Percentiles rank a stretch among this genome's conserved stretches.
Evolutionary conservation across 169 alveolate species (phyloP).

Genomic region (Cyclospora cayetanensis): DNA sequence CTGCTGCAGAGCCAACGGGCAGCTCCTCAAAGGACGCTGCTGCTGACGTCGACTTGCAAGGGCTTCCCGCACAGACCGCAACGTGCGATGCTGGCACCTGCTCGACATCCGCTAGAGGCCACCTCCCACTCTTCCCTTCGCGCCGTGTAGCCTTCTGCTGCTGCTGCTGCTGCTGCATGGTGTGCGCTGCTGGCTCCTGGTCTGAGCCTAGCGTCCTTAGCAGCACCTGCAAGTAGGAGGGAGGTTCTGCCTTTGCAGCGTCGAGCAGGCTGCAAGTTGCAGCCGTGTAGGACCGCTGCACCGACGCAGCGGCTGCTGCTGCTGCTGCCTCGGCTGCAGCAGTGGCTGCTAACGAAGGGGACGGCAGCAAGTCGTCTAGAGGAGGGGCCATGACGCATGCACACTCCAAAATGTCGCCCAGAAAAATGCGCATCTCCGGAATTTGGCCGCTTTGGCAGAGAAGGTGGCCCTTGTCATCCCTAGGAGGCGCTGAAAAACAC

Average conservation of each 20-base stretch:
- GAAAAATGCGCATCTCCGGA: neutral
- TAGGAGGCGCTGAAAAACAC: too few relatives aligned
- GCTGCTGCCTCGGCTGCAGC: constrained; percentile 21
- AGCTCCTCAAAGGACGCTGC: neutral
- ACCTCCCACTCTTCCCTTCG: too few relatives aligned
- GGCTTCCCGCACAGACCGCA: too few relatives aligned
- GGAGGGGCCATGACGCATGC: constrained; percentile 45
- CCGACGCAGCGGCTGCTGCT: constrained; percentile 15
- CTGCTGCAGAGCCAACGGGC: too few relatives aligned
- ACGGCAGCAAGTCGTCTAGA: neutral
- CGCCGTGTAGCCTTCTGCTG: too few relatives aligned
- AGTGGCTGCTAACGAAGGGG: neutral
- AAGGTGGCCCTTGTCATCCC: neutral
- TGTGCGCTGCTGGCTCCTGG: neutral
- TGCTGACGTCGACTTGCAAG: too few relatives aligned
- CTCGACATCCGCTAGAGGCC: too few relatives aligned
- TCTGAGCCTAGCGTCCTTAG: neutral
- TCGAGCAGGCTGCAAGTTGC: neutral
- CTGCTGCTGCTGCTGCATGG: constrained; percentile 19
- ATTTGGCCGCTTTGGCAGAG: neutral
- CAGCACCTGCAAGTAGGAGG: constrained; percentile 28
- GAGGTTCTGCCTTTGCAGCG: neutral
- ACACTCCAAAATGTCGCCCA: constrained; percentile 5
- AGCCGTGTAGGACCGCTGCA: neutral
- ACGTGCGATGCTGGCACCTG: too few relatives aligned